Evolutionary conservation across 306 rosid genomes (phyloP).

Genomic region (Dalbergia cochinchinensis): DNA sequence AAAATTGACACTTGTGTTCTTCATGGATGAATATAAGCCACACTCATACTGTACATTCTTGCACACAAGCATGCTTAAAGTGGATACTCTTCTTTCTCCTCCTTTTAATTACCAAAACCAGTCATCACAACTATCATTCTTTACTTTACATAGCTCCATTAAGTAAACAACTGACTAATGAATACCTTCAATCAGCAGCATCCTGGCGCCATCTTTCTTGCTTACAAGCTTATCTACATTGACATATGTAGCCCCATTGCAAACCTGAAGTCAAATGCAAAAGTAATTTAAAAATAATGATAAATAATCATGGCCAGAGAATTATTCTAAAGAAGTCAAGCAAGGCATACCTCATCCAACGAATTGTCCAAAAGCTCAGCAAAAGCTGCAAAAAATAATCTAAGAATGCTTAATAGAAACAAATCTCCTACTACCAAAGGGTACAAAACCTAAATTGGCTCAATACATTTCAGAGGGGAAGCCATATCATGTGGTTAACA

Average conservation of each 20-base stretch:
- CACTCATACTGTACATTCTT: constrained; percentile 9
- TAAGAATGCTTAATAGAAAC: constrained; percentile 38
- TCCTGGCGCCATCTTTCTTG: constrained; percentile 75
- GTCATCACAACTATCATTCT: constrained; percentile 9
- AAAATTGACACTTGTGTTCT: not conserved
- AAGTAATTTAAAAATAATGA: constrained; percentile 28
- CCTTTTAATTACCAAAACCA: constrained; percentile 1
- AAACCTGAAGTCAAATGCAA: constrained; percentile 66
- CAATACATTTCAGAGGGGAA: constrained; percentile 33
- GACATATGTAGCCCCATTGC: constrained; percentile 89
- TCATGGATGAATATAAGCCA: constrained; percentile 14
- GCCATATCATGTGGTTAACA: constrained; percentile 19
- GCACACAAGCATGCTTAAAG: not conserved
- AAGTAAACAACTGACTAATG: constrained; percentile 8
- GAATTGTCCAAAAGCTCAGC: constrained; percentile 97
- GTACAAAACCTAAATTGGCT: not conserved
- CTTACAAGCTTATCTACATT: constrained; percentile 78
- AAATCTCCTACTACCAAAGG: constrained; percentile 9
- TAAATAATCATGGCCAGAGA: constrained; percentile 10
- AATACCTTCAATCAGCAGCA: constrained; percentile 88
- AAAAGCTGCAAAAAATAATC: constrained; percentile 73
- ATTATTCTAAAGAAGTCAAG: constrained; percentile 7
- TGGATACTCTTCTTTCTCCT: not conserved
- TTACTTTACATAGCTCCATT: constrained; percentile 10
- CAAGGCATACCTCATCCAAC: constrained; percentile 80